Conservation (phyloP, 176 grass and related monocot genomes). For the Bonia amplexicaulis region DNA sequence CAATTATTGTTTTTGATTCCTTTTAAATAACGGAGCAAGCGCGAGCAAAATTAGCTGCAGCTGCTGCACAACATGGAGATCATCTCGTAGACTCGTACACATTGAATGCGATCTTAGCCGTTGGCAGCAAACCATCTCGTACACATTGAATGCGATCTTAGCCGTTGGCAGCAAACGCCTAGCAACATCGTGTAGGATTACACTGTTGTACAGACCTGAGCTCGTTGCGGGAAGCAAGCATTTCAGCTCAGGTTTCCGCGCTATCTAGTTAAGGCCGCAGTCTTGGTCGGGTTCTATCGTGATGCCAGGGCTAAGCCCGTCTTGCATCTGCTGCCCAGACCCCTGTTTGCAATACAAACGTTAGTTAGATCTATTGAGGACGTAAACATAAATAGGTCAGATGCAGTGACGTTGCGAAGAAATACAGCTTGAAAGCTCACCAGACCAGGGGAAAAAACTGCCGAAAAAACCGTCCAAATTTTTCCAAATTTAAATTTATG, state of each 20-base stretch:
- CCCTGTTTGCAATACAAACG: conserved; percentile 24
- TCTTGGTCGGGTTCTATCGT: conserved; percentile 46
- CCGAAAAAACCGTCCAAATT: no score
- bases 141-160: conserved; percentile 12
- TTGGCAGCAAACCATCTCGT: conserved; percentile 10
- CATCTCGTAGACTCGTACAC: conserved; percentile 20
- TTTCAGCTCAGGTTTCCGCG: not conserved
- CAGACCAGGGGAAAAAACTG: not conserved
- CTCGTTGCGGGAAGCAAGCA: conserved; percentile 18
- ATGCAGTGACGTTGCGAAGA: not conserved
- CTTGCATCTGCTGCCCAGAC: conserved; percentile 50
- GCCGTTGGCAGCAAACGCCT: conserved; percentile 5
- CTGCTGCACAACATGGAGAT: conserved; percentile 31
- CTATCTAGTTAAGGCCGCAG: conserved; percentile 36
- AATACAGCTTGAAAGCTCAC: not conserved
- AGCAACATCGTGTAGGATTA: conserved; percentile 4
- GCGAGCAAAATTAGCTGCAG: conserved; percentile 29
- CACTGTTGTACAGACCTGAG: conserved; percentile 41
- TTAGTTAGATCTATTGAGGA: conserved; percentile 1
- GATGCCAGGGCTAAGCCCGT: conserved; percentile 45
- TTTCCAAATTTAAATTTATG: no score
- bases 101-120: conserved; percentile 12
- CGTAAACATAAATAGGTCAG: not conserved
- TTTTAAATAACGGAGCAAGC: not conserved
- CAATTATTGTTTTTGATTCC: conserved; percentile 20